Evolutionary conservation across 129 eudicot genomes (phyloP).

Genomic region (Pulicaria dysenterica): DNA sequence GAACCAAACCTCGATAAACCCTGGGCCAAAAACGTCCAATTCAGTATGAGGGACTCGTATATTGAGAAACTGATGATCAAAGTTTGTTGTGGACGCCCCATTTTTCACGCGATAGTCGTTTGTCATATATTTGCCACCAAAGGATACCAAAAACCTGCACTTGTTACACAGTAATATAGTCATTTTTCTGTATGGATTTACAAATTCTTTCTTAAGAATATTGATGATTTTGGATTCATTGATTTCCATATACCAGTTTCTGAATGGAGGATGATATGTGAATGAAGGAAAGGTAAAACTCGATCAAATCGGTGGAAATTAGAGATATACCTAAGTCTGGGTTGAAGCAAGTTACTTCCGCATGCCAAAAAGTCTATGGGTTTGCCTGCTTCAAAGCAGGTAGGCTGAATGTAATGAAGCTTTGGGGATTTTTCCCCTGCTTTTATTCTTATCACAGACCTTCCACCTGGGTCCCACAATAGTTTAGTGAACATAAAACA

Average conservation of each 20-base stretch:
- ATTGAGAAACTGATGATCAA: slow-evolving; percentile 61
- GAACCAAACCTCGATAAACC: slow-evolving; percentile 73
- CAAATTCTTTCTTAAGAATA: neutral
- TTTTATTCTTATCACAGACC: slow-evolving; percentile 58
- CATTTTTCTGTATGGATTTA: neutral
- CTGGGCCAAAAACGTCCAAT: slow-evolving; percentile 64
- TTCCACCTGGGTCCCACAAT: slow-evolving; percentile 57
- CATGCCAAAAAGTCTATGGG: slow-evolving; percentile 87
- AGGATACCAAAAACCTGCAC: slow-evolving; percentile 86
- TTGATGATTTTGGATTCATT: slow-evolving; percentile 4
- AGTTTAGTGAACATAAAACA: slow-evolving; percentile 20
- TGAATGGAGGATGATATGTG: slow-evolving; percentile 1
- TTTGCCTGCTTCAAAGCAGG: slow-evolving; percentile 90
- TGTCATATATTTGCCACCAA: slow-evolving; percentile 70
- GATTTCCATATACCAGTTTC: slow-evolving; percentile 8
- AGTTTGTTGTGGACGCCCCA: slow-evolving; percentile 26
- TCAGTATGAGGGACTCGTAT: slow-evolving; percentile 65
- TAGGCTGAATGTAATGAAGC: slow-evolving; percentile 82
- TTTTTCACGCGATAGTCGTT: slow-evolving; percentile 48
- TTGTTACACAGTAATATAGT: neutral
- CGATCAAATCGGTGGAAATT: neutral
- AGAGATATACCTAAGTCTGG: slow-evolving; percentile 69
- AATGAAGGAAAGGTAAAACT: neutral
- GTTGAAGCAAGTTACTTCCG: slow-evolving; percentile 85
- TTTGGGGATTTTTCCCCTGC: slow-evolving; percentile 55